Evolutionary conservation across 1,284 basidiomycete genomes (phyloP).

Genomic region (Pholiota adiposa): DNA sequence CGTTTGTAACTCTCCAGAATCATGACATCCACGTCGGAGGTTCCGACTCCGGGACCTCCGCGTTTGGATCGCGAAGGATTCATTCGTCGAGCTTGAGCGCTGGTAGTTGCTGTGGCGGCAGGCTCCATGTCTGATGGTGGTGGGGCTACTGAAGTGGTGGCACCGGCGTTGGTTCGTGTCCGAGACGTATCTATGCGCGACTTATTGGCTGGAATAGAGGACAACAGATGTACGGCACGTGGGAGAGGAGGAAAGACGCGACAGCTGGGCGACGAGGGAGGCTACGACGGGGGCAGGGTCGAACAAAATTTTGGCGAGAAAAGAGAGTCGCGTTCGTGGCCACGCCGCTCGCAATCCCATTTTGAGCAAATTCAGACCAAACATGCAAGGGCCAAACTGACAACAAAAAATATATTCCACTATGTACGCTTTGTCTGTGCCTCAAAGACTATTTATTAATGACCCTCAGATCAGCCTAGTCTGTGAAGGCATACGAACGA

Average conservation of each 20-base stretch:
- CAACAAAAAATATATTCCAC: neutral
- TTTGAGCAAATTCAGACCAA: slow-evolving; percentile 8
- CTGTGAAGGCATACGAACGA: neutral
- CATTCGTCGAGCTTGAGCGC: slow-evolving; percentile 53
- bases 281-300: neutral
- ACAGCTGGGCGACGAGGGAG: slow-evolving; percentile 6
- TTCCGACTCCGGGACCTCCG: slow-evolving; percentile 77
- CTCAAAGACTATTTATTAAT: neutral
- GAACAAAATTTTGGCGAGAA: slow-evolving; percentile 17
- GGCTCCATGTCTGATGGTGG: slow-evolving; percentile 31
- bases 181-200: neutral
- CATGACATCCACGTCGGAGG: slow-evolving; percentile 78
- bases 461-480: neutral
- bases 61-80: slow-evolving; percentile 79
- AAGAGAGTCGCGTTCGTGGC: slow-evolving; percentile 23
- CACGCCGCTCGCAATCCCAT: slow-evolving; percentile 11
- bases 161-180: slow-evolving; percentile 2
- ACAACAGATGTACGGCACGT: slow-evolving; percentile 5
- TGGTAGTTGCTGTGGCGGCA: slow-evolving; percentile 36
- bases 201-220: neutral
- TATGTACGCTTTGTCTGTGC: neutral
- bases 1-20: slow-evolving; percentile 83
- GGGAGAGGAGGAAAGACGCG: slow-evolving; percentile 12
- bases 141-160: slow-evolving; percentile 10
- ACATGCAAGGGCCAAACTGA: neutral